phyloP scores from a whole-genome alignment of 139 green algal genomes.

The Penium margaritaceum region DNA sequence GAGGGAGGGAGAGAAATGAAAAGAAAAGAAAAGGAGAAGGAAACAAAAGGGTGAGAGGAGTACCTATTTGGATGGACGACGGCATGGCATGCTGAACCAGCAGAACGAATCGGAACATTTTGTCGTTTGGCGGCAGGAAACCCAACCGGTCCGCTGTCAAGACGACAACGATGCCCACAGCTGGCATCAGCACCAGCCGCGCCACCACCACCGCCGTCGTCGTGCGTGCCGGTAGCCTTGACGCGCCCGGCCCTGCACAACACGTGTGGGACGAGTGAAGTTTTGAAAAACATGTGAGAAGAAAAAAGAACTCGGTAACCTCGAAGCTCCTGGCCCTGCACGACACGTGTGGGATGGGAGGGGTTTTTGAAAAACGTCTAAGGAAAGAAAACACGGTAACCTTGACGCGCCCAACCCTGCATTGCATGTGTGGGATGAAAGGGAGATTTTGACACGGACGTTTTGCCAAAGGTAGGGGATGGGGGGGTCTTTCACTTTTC shows the following conservation, averaged over 20 bases:
- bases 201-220: slow-evolving; percentile 2
- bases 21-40: not conserved
- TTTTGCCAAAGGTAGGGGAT: no score
- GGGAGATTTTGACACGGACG: no score
- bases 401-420: no score
- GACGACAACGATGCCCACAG: slow-evolving; percentile 22
- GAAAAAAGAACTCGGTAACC: no score
- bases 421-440: no score
- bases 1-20: not conserved
- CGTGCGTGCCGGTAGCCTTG: not conserved
- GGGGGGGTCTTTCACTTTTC: no score
- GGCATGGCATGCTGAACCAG: slow-evolving; percentile 32
- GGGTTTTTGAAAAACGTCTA: no score
- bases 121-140: slow-evolving; percentile 9
- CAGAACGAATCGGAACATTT: slow-evolving; percentile 21
- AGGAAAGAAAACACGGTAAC: no score
- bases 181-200: slow-evolving; percentile 16
- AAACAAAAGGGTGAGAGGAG: slow-evolving; percentile 1
- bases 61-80: slow-evolving; percentile 34
- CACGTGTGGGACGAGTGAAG: no score
- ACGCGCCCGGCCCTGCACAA: slow-evolving; percentile 25
- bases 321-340: no score
- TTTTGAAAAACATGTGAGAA: no score
- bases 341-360: no score
- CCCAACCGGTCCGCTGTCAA: slow-evolving; percentile 16